phyloP scores from a whole-genome alignment of 23 red algal species.

The Gracilaria gracilis region DNA sequence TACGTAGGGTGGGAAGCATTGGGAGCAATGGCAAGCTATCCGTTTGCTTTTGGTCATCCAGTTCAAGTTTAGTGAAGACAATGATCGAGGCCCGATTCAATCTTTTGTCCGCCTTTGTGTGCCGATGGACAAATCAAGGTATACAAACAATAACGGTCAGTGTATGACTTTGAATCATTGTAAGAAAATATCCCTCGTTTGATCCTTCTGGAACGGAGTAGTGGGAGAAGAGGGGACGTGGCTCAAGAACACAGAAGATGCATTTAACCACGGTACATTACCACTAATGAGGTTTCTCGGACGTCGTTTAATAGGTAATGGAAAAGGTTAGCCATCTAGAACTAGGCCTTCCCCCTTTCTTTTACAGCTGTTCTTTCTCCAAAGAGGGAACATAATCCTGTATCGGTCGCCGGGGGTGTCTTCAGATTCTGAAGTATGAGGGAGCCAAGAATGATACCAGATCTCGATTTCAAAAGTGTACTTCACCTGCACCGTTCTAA shows the following conservation, averaged over 20 bases:
- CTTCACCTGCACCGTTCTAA: too few relatives aligned
- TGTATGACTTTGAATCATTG: constrained; percentile 89
- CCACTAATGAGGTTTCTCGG: too few relatives aligned
- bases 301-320: too few relatives aligned
- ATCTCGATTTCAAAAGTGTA: too few relatives aligned
- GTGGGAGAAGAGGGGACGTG: constrained; percentile 91
- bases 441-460: too few relatives aligned
- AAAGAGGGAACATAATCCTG: too few relatives aligned
- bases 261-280: too few relatives aligned
- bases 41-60: constrained; percentile 67
- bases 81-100: constrained; percentile 59
- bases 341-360: too few relatives aligned
- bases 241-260: not conserved
- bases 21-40: constrained; percentile 86
- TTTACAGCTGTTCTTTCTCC: too few relatives aligned
- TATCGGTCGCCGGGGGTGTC: too few relatives aligned
- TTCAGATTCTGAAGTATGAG: too few relatives aligned
- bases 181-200: constrained; percentile 87
- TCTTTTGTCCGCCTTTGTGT: constrained; percentile 94
- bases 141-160: constrained; percentile 46
- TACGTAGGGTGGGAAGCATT: constrained; percentile 68
- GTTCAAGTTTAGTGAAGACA: constrained; percentile 92
- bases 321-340: too few relatives aligned
- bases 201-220: constrained; percentile 92
- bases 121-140: constrained; percentile 81